Base-by-base conservation (phyloP, 2,329 filamentous ascomycete genomes). In the Ascochyta fabae region DNA sequence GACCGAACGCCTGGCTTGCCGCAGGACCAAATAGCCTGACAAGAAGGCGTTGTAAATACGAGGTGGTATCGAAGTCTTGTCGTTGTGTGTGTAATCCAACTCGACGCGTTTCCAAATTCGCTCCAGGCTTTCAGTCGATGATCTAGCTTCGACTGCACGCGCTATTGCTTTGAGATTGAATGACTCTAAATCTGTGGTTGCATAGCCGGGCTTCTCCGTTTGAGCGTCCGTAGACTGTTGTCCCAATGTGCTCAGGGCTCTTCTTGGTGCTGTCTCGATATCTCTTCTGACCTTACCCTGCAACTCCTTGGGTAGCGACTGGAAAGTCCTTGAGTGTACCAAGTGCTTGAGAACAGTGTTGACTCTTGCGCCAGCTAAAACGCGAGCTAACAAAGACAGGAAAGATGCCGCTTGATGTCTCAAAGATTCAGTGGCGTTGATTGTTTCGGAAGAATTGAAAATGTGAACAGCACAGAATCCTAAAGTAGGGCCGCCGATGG, bases 31-130 rank as follows among this genome's bases (percentile, higher is more conserved):
- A 61, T 80, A 83, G 1, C 76, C 71, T 6, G 75, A 68, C 40
- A 86, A 77, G 53, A 85, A 80, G 8, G 74, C 61, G 51, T 78
- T 76, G 58, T 78, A 82, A 4, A 82, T 52, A 4, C 34, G 42
- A 23, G 49, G 54, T 10, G 73, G 69, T 48, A 75, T 71, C 4
- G 48, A 26, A 13, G 41, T n/a, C 12, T 58, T 62, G 3, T 58
- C 49, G 16, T 59, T 42, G 5, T 27, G 16, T 8, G 56, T 64
- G 34, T 70, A 75, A 8, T 48, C 51, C n/a, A 49, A 19, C 13
- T 59, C 33, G 4, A 60, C 58, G 12, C 70, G 59, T 13, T 53
- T 53, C 72, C 71, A 75, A 2, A 70, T 36, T 1, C 40, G 16
- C 8, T 72, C 64, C n/a, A 75, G 40, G 0, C 10, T 23, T 6